Evolutionary conservation across 2,329 filamentous ascomycete species (phyloP).

Genomic region (Verticillium klebahnii): DNA sequence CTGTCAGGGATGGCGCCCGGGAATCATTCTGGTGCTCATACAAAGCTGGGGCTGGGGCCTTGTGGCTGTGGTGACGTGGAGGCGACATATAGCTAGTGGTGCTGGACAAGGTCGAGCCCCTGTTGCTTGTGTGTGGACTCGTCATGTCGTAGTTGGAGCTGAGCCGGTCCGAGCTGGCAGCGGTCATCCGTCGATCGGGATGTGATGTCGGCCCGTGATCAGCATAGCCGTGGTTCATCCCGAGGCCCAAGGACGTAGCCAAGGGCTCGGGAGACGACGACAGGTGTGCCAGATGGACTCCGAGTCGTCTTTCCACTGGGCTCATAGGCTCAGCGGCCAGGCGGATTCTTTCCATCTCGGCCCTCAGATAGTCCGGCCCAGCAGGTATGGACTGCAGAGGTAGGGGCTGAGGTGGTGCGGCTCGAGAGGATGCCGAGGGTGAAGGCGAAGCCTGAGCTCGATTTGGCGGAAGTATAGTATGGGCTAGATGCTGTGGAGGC

Average conservation of each 20-base stretch:
- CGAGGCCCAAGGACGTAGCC: neutral
- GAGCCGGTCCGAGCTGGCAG: neutral
- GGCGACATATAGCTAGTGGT: slow-evolving; percentile 1
- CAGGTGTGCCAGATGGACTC: neutral
- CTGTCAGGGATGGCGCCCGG: neutral
- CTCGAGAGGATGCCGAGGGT: neutral
- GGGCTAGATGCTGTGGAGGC: neutral
- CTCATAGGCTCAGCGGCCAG: neutral
- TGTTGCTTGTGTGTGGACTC: slow-evolving; percentile 7
- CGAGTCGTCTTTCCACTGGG: neutral
- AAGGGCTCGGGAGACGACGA: neutral
- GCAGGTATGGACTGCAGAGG: neutral
- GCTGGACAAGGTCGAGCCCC: slow-evolving; percentile 7
- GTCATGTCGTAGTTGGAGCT: slow-evolving; percentile 2
- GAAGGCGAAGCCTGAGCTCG: neutral
- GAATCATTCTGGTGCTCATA: neutral
- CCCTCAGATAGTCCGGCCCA: neutral
- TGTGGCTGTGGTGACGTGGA: neutral
- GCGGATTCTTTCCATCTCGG: neutral
- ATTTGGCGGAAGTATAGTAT: neutral
- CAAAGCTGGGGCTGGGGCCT: neutral
- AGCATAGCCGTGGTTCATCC: neutral
- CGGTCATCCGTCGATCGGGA: neutral
- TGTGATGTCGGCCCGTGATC: neutral
- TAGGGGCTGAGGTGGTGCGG: neutral